Conservation (phyloP, 2,329 filamentous ascomycete genomes). For the Penicillium sp. region DNA sequence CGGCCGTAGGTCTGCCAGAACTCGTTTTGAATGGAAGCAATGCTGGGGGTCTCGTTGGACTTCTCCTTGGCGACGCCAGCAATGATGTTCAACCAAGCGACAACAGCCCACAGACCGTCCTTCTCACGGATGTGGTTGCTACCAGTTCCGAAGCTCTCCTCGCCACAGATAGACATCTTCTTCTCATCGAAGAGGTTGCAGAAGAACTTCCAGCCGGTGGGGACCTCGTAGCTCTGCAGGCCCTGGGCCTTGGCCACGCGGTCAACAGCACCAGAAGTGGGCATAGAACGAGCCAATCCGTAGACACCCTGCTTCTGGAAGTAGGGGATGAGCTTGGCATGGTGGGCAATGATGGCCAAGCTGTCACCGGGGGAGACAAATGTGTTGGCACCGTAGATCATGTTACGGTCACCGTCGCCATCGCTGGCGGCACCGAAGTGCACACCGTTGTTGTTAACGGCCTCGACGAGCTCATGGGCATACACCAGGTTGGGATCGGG, state of each 20-base stretch:
- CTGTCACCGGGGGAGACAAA: conserved; percentile 98
- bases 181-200: conserved; percentile 91
- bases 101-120: conserved; percentile 95
- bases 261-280: conserved; percentile 92
- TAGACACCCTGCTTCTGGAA: conserved; percentile 98
- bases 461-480: conserved; percentile 89
- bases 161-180: conserved; percentile 97
- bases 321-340: conserved; percentile 94
- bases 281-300: conserved; percentile 95
- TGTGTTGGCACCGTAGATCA: conserved; percentile 97
- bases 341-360: conserved; percentile 95
- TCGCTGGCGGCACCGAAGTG: conserved; percentile 97
- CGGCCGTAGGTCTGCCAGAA: conserved; percentile 97
- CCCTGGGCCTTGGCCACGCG: conserved; percentile 94
- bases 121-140: conserved; percentile 99
- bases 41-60: conserved; percentile 79
- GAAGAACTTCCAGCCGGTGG: conserved; percentile 99
- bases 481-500: conserved; percentile 98
- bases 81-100: conserved; percentile 98
- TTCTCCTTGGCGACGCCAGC: conserved; percentile 85
- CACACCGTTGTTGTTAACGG: conserved; percentile 85
- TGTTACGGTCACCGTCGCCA: conserved; percentile 97
- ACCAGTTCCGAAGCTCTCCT: conserved; percentile 97
- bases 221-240: conserved; percentile 90
- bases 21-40: conserved; percentile 92